Base-by-base conservation (phyloP, 78 protist genomes). In the Speleostelium caveatum region DNA sequence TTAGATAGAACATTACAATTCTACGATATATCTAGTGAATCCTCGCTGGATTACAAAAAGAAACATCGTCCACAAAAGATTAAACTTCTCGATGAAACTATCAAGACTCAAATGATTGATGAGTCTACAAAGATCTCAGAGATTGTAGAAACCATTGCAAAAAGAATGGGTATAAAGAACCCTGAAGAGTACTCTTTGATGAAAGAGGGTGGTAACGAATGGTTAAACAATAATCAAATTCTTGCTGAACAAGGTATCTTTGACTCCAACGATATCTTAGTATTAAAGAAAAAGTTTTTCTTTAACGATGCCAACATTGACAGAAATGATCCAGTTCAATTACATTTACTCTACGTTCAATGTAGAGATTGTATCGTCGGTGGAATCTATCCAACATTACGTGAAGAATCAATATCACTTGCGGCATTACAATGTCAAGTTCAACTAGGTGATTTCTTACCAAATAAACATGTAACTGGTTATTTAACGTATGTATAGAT, bases 241-340 rank as follows among this genome's bases (percentile, higher is more conserved):
- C 91, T 96, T 10, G 73, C 86, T 1, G 98, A 95, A 62, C 98
- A 96, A 77, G 95, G 93, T 32, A 73, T 95, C 21, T 42, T 33
- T 12, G 96, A 86, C 32, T 60, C 39, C 36, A n/a, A n/a, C n/a
- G 79, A 85, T 10, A 62, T 87, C 3, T 36, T 95, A n/a, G 26
- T 90, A 5, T 53, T 97, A n/a, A 93, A 94, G 42, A 95, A 97
- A 55, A 92, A 92, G 69, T 97, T 93, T 69, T 95, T 93, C 85
- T 95, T 74, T 63, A 86, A 92, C 24, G 98, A 97, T 77, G 95
- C 92, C 28, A 93, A 95, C 39, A 76, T 97, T 41, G 96, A 95
- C 53, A 73, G 86, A 33, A 85, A 77, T 58, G 96, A 96, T 77
- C 96, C 98, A 35, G 91, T 94, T 24, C 95, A 93, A 75, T 60